A percentile compares a stretch with the other conserved stretches of the same genome.
These are phyloP conservation scores for Nyssa sinensis DNA, from an alignment of 148 eudicot genomes.

Conservation along the genomic window DNA sequence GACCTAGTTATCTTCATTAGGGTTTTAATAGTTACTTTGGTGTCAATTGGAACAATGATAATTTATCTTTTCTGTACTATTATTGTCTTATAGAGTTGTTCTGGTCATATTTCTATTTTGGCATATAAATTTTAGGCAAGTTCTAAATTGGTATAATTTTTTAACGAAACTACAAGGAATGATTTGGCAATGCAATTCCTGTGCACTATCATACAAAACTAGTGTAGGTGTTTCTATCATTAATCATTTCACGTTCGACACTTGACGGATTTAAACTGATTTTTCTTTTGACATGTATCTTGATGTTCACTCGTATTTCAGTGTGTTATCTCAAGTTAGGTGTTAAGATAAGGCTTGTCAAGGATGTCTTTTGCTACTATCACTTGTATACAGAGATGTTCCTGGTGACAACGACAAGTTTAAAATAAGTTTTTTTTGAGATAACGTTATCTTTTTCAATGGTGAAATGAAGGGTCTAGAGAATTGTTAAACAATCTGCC, in stretches of 20 bases:
- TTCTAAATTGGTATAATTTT: neutral
- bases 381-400: neutral
- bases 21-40: no score
- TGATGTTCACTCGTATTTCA: neutral
- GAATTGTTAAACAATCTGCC: slow-evolving; percentile 26
- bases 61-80: no score
- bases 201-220: neutral
- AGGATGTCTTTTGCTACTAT: neutral
- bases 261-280: neutral
- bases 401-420: neutral
- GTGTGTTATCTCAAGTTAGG: neutral
- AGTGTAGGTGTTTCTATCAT: neutral
- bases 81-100: neutral
- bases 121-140: no score
- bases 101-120: neutral
- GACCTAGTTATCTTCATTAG: neutral
- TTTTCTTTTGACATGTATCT: neutral
- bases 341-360: neutral
- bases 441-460: slow-evolving; percentile 16
- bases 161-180: neutral
- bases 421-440: neutral
- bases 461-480: slow-evolving; percentile 50
- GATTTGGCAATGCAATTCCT: neutral
- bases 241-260: no score
- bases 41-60: no score